Base-by-base conservation (phyloP, 164 flowering plant species). In the Liriodendron chinense region DNA sequence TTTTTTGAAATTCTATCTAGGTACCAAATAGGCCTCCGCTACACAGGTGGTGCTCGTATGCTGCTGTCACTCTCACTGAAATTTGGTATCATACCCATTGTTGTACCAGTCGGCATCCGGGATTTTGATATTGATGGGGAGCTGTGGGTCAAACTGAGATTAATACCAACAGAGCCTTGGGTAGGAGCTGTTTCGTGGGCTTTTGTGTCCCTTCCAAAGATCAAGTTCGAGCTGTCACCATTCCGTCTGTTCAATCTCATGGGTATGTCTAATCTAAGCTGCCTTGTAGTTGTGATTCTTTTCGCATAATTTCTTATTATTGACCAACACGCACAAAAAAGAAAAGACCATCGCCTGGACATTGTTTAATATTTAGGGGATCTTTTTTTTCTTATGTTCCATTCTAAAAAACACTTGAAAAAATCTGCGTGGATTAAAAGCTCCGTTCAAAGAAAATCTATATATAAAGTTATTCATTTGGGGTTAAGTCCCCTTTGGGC, bases 91-190 rank as follows among this genome's bases (percentile, higher is more conserved):
- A 74, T 93, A 64, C 99, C 99, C 21, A 81, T 95, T 71, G 80
- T 74, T 64, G 92, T 95, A 77, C 99, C 99, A 6, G 97, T 95
- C 80, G 89, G 91, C 73, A 84, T 93, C 72, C 88, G 94, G 13
- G 88, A 96, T 81, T 93, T 96, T 85, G 99, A 96, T 77, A 91
- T 96, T 84, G 99, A 96, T 76, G 99, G 99, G 70, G 99, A 95
- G 81, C 90, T 95, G 50, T 96, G 99, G 99, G 99, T 93, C n/a
- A 93, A 96, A 81, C 74, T 96, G 84, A 86, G 98, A 43, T 72
- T 96, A 74, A 92, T 96, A 83, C 99, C 98, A 50, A 81, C 96
- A 70, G 97, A 89, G 75, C 99, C 99, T 70, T 96, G 92, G 92
- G 96, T 96, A 8, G 99, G 99, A 78, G 94, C 96, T 75, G 96